Conservation (phyloP, 805 yeast genomes). For the Hanseniaspora valbyensis region DNA sequence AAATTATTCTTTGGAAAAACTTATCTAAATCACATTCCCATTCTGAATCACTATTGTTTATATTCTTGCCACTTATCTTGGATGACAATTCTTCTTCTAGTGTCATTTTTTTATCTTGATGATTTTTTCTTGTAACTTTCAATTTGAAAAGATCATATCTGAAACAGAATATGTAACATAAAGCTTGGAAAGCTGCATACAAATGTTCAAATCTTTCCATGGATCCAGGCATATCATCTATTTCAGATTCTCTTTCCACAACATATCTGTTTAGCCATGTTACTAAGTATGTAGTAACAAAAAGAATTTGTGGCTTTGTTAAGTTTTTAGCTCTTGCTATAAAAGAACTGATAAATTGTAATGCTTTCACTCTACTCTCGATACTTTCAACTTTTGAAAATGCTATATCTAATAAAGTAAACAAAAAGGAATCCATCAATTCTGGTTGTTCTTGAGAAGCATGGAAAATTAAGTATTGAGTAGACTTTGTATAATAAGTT, state of each 20-base stretch:
- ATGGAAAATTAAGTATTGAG: constrained; percentile 74
- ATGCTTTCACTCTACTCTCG: constrained; percentile 72
- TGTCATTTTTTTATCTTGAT: constrained; percentile 19
- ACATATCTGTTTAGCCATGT: constrained; percentile 78
- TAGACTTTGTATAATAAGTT: constrained; percentile 80
- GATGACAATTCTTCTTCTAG: constrained; percentile 17
- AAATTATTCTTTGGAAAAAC: constrained; percentile 73
- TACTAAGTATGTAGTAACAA: constrained; percentile 69
- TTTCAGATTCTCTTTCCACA: constrained; percentile 75
- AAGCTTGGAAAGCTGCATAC: constrained; percentile 82
- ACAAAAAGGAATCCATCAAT: constrained; percentile 73
- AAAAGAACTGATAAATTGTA: constrained; percentile 85
- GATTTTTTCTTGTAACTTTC: neutral
- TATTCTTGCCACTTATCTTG: constrained; percentile 15
- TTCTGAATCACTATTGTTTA: constrained; percentile 15
- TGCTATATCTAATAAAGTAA: constrained; percentile 69
- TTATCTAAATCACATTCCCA: constrained; percentile 81
- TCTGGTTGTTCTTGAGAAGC: constrained; percentile 73
- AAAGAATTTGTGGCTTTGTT: constrained; percentile 59
- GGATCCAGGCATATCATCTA: constrained; percentile 46
- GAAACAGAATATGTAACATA: constrained; percentile 85
- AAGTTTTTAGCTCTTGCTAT: constrained; percentile 76
- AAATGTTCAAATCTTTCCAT: constrained; percentile 86
- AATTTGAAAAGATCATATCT: constrained; percentile 49
- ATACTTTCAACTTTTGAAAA: constrained; percentile 56